These are phyloP conservation scores for Pyrenophora teres DNA, from an alignment of 2,329 filamentous ascomycete genomes.

Conservation along the genomic window DNA sequence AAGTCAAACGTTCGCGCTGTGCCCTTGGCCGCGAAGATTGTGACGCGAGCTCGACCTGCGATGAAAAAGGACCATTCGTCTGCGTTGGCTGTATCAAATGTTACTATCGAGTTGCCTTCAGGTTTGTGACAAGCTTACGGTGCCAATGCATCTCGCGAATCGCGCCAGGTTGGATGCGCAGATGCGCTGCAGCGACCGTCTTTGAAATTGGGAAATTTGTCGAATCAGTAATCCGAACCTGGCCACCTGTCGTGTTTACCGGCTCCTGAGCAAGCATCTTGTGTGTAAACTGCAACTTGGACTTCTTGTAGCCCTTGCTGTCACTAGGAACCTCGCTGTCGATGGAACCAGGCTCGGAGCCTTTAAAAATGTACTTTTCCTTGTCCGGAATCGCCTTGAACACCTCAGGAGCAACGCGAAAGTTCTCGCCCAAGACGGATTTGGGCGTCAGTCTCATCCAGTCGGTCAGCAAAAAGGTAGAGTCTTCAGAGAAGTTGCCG, in stretches of 20 bases:
- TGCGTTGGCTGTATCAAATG: slow-evolving; percentile 53
- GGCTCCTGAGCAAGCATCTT: slow-evolving; percentile 72
- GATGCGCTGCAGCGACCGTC: slow-evolving; percentile 73
- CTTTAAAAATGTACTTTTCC: slow-evolving; percentile 79
- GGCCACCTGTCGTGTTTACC: slow-evolving; percentile 68
- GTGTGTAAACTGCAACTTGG: slow-evolving; percentile 71
- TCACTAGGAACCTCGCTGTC: slow-evolving; percentile 64
- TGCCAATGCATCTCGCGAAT: slow-evolving; percentile 86
- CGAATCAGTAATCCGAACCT: slow-evolving; percentile 76
- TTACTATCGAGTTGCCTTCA: not conserved
- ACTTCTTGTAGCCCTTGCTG: slow-evolving; percentile 66
- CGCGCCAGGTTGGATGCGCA: slow-evolving; percentile 71
- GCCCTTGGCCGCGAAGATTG: slow-evolving; percentile 72
- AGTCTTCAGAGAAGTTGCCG: slow-evolving; percentile 65
- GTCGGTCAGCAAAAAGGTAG: slow-evolving; percentile 74
- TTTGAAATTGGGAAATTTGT: slow-evolving; percentile 74
- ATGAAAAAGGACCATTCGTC: slow-evolving; percentile 86
- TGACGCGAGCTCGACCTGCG: slow-evolving; percentile 70
- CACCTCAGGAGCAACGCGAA: slow-evolving; percentile 71
- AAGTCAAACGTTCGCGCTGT: slow-evolving; percentile 78
- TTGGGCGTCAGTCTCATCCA: slow-evolving; percentile 76
- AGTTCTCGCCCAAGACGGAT: slow-evolving; percentile 74
- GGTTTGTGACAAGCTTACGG: slow-evolving; percentile 38
- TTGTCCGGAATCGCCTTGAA: slow-evolving; percentile 69
- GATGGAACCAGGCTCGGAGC: slow-evolving; percentile 66